Percentiles rank a stretch among this genome's conserved stretches.
Conservation (phyloP, 495 filamentous ascomycete genomes). For the Neurospora sp. region DNA sequence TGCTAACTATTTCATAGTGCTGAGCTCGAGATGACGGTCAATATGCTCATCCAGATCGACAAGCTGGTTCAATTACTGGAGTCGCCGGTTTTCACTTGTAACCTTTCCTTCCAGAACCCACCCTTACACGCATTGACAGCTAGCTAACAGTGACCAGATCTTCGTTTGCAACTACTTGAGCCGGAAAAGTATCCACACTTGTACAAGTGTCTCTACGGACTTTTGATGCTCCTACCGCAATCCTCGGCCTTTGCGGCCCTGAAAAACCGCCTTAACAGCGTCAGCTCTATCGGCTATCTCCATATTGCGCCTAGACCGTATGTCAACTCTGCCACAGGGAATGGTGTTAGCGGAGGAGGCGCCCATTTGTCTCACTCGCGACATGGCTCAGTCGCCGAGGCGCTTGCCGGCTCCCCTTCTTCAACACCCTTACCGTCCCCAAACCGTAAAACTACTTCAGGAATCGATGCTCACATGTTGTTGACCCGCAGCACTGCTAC, state of each 20-base stretch:
- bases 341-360: not conserved
- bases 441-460: conserved; percentile 11
- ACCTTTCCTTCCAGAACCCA: conserved; percentile 13
- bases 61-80: conserved; percentile 97
- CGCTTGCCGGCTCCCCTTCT: conserved; percentile 3
- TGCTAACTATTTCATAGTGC: conserved; percentile 45
- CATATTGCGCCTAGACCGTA: conserved; percentile 77
- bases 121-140: not conserved
- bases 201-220: conserved; percentile 96
- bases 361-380: conserved; percentile 21
- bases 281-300: conserved; percentile 91
- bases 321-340: conserved; percentile 27
- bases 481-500: conserved; percentile 33
- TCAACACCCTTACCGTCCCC: conserved; percentile 20
- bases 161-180: conserved; percentile 94
- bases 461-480: conserved; percentile 10
- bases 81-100: conserved; percentile 95
- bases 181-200: conserved; percentile 92
- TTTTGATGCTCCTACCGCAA: conserved; percentile 96
- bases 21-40: conserved; percentile 97
- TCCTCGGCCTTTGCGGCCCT: conserved; percentile 93
- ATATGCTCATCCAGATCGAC: conserved; percentile 97
- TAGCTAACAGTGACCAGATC: conserved; percentile 44
- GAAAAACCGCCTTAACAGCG: conserved; percentile 93
- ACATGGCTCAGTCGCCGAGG: conserved; percentile 31